phyloP scores from a whole-genome alignment of 352 stramenopile species.

The Phytopythium oedochilum region DNA sequence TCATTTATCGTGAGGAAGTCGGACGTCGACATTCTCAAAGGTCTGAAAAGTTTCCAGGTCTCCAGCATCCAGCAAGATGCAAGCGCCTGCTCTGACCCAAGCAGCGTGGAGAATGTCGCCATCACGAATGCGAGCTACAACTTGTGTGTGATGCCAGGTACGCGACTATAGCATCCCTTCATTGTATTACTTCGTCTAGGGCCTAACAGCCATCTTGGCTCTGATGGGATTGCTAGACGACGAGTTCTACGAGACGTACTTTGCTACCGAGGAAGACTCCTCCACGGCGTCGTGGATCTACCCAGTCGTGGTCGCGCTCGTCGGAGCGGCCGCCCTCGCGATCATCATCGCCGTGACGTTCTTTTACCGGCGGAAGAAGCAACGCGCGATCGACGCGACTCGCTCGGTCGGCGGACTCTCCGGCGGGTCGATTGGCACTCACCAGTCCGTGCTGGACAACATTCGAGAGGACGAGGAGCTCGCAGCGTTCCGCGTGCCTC shows the following conservation, averaged over 20 bases:
- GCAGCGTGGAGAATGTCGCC: neutral
- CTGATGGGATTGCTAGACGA: neutral
- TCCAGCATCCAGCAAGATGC: constrained; percentile 2
- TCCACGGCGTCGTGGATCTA: neutral
- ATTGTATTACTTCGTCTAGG: no score
- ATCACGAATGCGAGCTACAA: constrained; percentile 15
- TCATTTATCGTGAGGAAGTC: constrained; percentile 23
- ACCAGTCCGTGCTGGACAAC: constrained; percentile 24
- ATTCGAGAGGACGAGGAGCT: constrained; percentile 46
- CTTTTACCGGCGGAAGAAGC: neutral
- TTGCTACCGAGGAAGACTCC: neutral
- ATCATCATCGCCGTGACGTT: neutral
- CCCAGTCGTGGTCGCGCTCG: neutral
- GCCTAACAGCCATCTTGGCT: no score
- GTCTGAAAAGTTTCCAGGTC: constrained; percentile 13
- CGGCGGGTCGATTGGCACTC: neutral
- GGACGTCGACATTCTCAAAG: constrained; percentile 19
- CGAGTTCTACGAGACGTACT: neutral
- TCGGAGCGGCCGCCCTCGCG: neutral
- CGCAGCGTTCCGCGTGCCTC: constrained; percentile 33
- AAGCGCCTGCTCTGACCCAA: neutral
- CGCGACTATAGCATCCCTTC: neutral
- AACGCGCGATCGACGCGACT: neutral
- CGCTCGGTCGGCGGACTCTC: neutral
- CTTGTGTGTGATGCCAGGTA: constrained; percentile 15